Percentiles rank a stretch among this genome's conserved stretches.
These are phyloP conservation scores for Clarireedia hainanense DNA, from an alignment of 2,329 filamentous ascomycete species.

Conservation along the genomic window DNA sequence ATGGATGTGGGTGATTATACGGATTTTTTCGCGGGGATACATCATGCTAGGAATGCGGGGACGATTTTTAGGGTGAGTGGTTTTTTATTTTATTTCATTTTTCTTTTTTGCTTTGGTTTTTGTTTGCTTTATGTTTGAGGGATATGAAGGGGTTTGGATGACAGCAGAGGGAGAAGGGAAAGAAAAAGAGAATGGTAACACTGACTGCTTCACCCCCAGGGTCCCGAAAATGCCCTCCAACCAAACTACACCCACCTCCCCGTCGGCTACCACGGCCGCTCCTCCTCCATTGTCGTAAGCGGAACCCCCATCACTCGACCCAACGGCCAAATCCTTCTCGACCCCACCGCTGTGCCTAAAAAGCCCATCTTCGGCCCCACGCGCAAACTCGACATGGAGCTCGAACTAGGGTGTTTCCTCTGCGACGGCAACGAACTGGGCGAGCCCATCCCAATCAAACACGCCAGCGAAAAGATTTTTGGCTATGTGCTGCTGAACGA, in stretches of 20 bases:
- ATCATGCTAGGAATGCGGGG: conserved; percentile 61
- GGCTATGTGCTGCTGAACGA: conserved; percentile 80
- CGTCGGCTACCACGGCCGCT: conserved; percentile 73
- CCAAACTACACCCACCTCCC: conserved; percentile 77
- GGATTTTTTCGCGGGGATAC: conserved; percentile 75
- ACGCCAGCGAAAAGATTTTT: conserved; percentile 64
- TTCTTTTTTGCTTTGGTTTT: background rate
- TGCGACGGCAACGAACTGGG: conserved; percentile 58
- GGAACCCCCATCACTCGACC: conserved; percentile 68
- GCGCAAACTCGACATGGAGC: conserved; percentile 66
- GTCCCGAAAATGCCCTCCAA: conserved; percentile 63
- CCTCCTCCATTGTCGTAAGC: conserved; percentile 67
- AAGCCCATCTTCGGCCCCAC: conserved; percentile 55
- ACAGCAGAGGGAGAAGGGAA: no score
- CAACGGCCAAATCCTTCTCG: conserved; percentile 62
- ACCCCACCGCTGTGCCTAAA: conserved; percentile 55
- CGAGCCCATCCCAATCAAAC: conserved; percentile 50
- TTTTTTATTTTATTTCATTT: background rate
- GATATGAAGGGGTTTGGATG: background rate
- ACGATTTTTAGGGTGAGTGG: conserved; percentile 9
- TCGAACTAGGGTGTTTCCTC: conserved; percentile 73
- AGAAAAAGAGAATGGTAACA: no score
- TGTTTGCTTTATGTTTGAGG: no score
- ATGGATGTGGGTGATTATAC: conserved; percentile 78
- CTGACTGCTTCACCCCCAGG: conserved; percentile 32